Conservation (phyloP, 495 filamentous ascomycete species). For the Cenococcum geophilum region DNA sequence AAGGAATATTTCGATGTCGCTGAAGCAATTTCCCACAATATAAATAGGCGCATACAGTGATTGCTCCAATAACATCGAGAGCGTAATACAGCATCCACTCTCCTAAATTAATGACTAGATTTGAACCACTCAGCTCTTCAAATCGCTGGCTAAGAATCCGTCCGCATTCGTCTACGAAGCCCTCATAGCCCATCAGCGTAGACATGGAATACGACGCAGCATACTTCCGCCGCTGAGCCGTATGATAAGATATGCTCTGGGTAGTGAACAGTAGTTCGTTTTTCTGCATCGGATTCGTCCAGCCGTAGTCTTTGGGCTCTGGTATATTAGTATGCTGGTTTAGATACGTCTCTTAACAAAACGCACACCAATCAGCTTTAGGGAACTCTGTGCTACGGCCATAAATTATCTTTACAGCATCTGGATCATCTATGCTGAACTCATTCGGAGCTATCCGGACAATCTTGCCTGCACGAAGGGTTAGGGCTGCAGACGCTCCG, state of each 20-base stretch:
- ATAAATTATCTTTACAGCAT: conserved; percentile 11
- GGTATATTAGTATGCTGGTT: conserved; percentile 39
- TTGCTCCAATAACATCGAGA: conserved; percentile 22
- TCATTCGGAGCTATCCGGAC: too few species aligned
- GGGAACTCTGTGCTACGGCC: conserved; percentile 34
- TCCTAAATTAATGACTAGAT: conserved; percentile 40
- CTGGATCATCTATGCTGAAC: too few species aligned
- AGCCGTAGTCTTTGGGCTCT: too few species aligned
- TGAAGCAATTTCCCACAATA: too few species aligned
- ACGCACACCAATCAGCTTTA: conserved; percentile 34
- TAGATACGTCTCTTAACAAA: conserved; percentile 44
- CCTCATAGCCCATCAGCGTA: conserved; percentile 50
- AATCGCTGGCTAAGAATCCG: conserved; percentile 46
- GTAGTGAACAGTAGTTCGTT: too few species aligned
- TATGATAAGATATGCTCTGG: too few species aligned
- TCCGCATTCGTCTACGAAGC: conserved; percentile 49
- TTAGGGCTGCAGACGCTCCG: too few species aligned
- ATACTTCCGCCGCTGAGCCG: conserved; percentile 29
- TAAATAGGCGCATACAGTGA: background rate
- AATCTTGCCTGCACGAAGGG: too few species aligned
- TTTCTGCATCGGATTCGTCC: too few species aligned
- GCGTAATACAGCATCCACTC: conserved; percentile 33
- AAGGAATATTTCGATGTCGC: too few species aligned
- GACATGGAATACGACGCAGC: conserved; percentile 49
- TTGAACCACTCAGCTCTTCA: conserved; percentile 32